These are phyloP conservation scores for Aspergillus fructus DNA, from an alignment of 2,329 filamentous ascomycete genomes.

Conservation along the genomic window DNA sequence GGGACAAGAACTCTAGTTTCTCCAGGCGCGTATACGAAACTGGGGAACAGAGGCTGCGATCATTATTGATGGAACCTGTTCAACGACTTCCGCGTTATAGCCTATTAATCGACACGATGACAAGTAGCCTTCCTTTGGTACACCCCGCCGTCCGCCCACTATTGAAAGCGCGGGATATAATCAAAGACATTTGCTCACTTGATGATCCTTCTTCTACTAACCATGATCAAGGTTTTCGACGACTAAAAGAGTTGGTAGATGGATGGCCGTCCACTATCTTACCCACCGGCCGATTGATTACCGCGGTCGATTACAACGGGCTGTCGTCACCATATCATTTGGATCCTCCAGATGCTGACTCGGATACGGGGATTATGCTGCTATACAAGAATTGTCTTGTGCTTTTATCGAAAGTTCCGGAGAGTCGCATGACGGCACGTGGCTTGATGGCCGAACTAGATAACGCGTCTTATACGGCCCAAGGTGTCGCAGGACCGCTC, in stretches of 20 bases:
- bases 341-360: slow-evolving; percentile 39
- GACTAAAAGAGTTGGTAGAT: slow-evolving; percentile 73
- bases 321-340: slow-evolving; percentile 68
- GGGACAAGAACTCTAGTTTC: slow-evolving; percentile 76
- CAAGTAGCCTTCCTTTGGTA: slow-evolving; percentile 77
- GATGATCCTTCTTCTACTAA: slow-evolving; percentile 67
- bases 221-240: slow-evolving; percentile 70
- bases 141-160: slow-evolving; percentile 82
- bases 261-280: slow-evolving; percentile 72
- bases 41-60: slow-evolving; percentile 87
- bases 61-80: slow-evolving; percentile 91
- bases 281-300: slow-evolving; percentile 74
- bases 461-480: slow-evolving; percentile 64
- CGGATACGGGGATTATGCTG: slow-evolving; percentile 69
- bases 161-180: slow-evolving; percentile 85
- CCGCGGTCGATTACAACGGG: slow-evolving; percentile 77
- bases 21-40: slow-evolving; percentile 75
- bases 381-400: slow-evolving; percentile 82
- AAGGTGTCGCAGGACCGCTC: slow-evolving; percentile 22
- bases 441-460: slow-evolving; percentile 83
- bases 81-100: slow-evolving; percentile 93
- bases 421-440: slow-evolving; percentile 66
- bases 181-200: slow-evolving; percentile 94
- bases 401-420: slow-evolving; percentile 68
- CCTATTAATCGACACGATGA: slow-evolving; percentile 92